Conservation (phyloP, 2,329 filamentous ascomycete genomes). For the Incumbomyces lentus region DNA sequence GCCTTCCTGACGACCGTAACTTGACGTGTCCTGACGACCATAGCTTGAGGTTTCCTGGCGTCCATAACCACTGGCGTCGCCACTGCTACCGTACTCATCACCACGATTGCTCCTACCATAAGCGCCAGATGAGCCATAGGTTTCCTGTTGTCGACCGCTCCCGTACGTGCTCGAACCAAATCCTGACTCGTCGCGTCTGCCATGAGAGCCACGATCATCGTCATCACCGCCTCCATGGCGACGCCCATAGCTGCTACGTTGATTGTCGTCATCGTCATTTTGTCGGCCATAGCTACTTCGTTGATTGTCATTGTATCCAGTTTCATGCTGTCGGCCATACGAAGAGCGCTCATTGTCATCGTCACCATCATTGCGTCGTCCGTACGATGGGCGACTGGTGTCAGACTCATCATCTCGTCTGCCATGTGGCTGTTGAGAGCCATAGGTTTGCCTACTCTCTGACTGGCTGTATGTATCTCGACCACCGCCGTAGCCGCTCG, state of each 20-base stretch:
- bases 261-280: conserved; percentile 7
- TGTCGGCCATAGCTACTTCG: conserved; percentile 7
- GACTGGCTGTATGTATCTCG: conserved; percentile 13
- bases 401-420: conserved; percentile 17
- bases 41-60: conserved; percentile 6
- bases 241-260: background rate
- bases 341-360: conserved; percentile 5
- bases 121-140: conserved; percentile 3
- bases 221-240: background rate
- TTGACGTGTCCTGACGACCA: no score
- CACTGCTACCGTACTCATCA: background rate
- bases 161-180: background rate
- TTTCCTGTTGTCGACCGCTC: background rate
- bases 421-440: conserved; percentile 13
- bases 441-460: conserved; percentile 13
- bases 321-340: conserved; percentile 4
- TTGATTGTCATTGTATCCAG: conserved; percentile 11
- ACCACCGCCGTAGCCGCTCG: conserved; percentile 4
- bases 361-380: conserved; percentile 16
- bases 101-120: background rate
- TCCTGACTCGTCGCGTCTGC: conserved; percentile 6
- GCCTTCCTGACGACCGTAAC: no score
- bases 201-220: conserved; percentile 2
- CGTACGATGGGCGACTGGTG: conserved; percentile 9
- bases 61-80: conserved; percentile 5